Evolutionary conservation across 106 monocot genomes (phyloP).

Genomic region (Narthecium ossifragum): DNA sequence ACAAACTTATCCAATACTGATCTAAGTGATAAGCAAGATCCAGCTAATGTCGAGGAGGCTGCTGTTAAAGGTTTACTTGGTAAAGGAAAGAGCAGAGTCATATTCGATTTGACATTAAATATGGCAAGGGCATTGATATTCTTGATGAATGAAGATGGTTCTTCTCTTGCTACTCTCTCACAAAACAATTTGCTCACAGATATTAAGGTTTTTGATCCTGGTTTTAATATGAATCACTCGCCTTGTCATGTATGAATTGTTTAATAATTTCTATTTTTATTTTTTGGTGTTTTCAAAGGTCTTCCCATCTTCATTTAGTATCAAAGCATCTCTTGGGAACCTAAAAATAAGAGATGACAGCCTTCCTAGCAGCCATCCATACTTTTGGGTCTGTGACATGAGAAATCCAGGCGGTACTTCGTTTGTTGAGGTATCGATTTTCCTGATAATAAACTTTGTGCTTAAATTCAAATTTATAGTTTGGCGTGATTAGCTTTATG

Average conservation of each 20-base stretch:
- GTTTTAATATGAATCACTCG: background rate
- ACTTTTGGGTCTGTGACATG: constrained; percentile 98
- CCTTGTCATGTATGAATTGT: background rate
- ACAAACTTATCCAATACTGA: constrained; percentile 1
- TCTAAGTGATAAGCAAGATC: constrained; percentile 12
- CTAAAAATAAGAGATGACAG: constrained; percentile 98
- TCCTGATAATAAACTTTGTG: background rate
- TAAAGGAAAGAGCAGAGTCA: constrained; percentile 72
- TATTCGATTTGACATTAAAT: constrained; percentile 73
- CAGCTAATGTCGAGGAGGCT: constrained; percentile 26
- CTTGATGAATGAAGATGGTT: constrained; percentile 81
- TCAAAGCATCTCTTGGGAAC: constrained; percentile 97
- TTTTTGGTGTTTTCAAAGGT: constrained; percentile 38
- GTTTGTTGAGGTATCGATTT: constrained; percentile 81
- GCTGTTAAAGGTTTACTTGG: constrained; percentile 62
- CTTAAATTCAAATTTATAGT: too few species aligned
- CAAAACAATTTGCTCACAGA: constrained; percentile 85
- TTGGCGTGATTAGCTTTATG: too few species aligned
- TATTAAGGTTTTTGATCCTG: constrained; percentile 65
- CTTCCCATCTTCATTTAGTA: constrained; percentile 86
- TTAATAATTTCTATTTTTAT: background rate
- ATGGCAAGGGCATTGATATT: constrained; percentile 83
- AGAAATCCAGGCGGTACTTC: constrained; percentile 92
- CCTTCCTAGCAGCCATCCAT: constrained; percentile 65
- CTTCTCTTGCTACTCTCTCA: constrained; percentile 64